Base-by-base conservation (phyloP, 1,284 basidiomycete species). In the Rhodotorula sp. region DNA sequence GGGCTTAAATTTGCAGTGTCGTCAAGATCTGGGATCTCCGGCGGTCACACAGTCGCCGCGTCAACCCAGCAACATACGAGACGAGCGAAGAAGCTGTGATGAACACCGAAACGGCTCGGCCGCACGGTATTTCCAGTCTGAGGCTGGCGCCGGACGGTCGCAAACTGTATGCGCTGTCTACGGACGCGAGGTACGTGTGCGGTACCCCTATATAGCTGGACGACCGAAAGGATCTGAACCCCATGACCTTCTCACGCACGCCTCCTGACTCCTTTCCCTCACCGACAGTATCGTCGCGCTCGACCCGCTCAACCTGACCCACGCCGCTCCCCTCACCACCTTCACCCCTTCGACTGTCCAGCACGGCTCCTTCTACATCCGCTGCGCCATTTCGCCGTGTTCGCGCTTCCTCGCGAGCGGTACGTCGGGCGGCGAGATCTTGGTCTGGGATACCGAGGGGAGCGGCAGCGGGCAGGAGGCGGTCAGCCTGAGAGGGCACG, bases 11-110 rank as follows among this genome's bases (percentile, higher is more conserved):
- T 10, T 16, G 54, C 66, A 77, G 77, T 23, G 52, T 72, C 26
- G 58, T 79, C 72, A 77, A 77, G 49, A 59, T 78, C 31, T 79
- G 78, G 78, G 78, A 79, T 64, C 68, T 79, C 10, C 75, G 78
- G 14, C 72, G 71, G 16, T 75, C 75, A 4, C 72, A 76, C 64
- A 73, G 72, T 26, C 72, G 75, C 19, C 76, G 78, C 21, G 72
- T 79, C 60, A 79, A 79, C 67, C 78, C 78, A 5, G 69, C 68
- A 0, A 67, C 62, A 19, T 50, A 72, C 61, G 75, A 78, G 57
- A 70, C 69, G 45, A 77, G 69, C 60, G 68, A 74, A 26, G 76
- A 77, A 26, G 69, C 73, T n/a, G 66, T 72, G 16, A 28, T 60
- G 3, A 49, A 54, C n/a, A 59, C 63, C 2, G 38, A 31, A 12